Evolutionary conservation across 2,329 filamentous ascomycete genomes (phyloP).

Genomic region (Clonostachys byssicola): DNA sequence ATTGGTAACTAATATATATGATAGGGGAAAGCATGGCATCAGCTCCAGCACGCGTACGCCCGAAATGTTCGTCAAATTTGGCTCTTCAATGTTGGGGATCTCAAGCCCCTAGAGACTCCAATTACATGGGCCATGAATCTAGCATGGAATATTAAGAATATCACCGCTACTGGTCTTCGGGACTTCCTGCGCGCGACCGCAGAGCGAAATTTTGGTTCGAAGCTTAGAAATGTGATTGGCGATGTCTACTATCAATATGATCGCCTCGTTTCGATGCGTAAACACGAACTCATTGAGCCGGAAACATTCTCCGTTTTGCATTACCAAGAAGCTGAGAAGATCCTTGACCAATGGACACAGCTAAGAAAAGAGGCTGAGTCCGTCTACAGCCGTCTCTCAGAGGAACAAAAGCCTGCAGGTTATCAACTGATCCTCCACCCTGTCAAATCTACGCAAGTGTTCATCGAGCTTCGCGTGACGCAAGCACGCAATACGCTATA

Average conservation of each 20-base stretch:
- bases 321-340: conserved; percentile 53
- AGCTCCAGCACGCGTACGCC: conserved; percentile 50
- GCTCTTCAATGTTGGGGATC: conserved; percentile 60
- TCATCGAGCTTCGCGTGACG: conserved; percentile 41
- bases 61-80: conserved; percentile 47
- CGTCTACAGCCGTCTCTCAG: conserved; percentile 35
- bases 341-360: conserved; percentile 47
- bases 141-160: conserved; percentile 47
- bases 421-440: conserved; percentile 61
- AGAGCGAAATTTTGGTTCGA: conserved; percentile 42
- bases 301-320: conserved; percentile 53
- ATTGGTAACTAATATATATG: neutral
- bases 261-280: conserved; percentile 41
- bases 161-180: conserved; percentile 30
- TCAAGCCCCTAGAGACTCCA: conserved; percentile 53
- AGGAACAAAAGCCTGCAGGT: conserved; percentile 43
- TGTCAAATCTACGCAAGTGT: conserved; percentile 50
- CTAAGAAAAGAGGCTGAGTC: conserved; percentile 37
- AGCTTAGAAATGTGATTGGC: conserved; percentile 39
- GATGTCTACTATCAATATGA: conserved; percentile 49
- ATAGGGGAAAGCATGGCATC: conserved; percentile 35
- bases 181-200: conserved; percentile 42
- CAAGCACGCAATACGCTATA: conserved; percentile 47
- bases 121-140: conserved; percentile 52
- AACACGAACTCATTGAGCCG: conserved; percentile 55